Conservation (phyloP, 768 basidiomycete genomes). For the Lactarius hengduanensis region DNA sequence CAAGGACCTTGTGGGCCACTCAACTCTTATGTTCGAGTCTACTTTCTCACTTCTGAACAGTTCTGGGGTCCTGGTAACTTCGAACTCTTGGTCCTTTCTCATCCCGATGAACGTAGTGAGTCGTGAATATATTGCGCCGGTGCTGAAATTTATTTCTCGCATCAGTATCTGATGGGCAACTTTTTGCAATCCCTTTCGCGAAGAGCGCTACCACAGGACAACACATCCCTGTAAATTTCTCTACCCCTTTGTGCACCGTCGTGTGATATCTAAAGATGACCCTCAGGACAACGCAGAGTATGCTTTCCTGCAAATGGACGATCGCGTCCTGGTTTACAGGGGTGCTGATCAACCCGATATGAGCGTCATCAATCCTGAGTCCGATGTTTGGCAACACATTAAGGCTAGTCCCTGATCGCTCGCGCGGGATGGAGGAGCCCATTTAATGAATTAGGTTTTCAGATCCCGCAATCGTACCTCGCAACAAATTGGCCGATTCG, state of each 20-base stretch:
- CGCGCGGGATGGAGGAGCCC: background rate
- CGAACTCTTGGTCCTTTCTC: slow-evolving; percentile 77
- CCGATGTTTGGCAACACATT: slow-evolving; percentile 97
- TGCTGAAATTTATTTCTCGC: slow-evolving; percentile 9
- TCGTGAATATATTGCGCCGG: slow-evolving; percentile 10
- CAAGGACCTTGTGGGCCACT: slow-evolving; percentile 57
- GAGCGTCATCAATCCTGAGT: slow-evolving; percentile 97
- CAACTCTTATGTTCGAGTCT: background rate
- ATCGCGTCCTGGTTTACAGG: slow-evolving; percentile 88
- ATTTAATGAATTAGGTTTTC: slow-evolving; percentile 20
- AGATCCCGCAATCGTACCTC: slow-evolving; percentile 90
- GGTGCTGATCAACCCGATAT: slow-evolving; percentile 98
- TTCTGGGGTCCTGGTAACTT: slow-evolving; percentile 95
- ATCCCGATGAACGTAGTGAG: slow-evolving; percentile 51
- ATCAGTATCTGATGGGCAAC: slow-evolving; percentile 61
- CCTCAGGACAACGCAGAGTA: slow-evolving; percentile 90
- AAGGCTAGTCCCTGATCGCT: slow-evolving; percentile 49
- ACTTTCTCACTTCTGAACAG: slow-evolving; percentile 41
- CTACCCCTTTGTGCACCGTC: background rate
- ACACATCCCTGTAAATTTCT: slow-evolving; percentile 73
- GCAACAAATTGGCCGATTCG: slow-evolving; percentile 92
- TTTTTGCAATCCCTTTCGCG: slow-evolving; percentile 88
- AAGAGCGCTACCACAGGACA: slow-evolving; percentile 92
- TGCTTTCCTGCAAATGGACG: slow-evolving; percentile 94
- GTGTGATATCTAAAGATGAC: slow-evolving; percentile 10